These are phyloP conservation scores for Phytophthora pini DNA, from an alignment of 352 stramenopile genomes.

Conservation along the genomic window DNA sequence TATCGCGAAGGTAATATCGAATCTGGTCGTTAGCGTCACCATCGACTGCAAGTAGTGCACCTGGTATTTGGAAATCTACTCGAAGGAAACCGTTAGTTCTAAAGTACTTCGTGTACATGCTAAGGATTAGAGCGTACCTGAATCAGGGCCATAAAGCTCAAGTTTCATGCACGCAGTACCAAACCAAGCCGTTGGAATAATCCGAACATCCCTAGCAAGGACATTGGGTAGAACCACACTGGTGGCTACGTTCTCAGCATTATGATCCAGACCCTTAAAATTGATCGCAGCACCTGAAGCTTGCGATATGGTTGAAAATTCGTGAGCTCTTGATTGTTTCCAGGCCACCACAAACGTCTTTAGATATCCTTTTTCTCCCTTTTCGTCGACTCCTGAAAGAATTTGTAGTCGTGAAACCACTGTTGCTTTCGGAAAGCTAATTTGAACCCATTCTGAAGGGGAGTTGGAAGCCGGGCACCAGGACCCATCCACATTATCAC, in stretches of 20 bases:
- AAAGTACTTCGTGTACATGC: not conserved
- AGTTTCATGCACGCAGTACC: slow-evolving; percentile 47
- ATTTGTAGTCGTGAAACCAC: slow-evolving; percentile 46
- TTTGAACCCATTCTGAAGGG: slow-evolving; percentile 49
- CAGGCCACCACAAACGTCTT: slow-evolving; percentile 23
- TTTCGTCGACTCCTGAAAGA: slow-evolving; percentile 28
- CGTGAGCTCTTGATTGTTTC: slow-evolving; percentile 6
- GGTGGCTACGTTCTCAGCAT: not conserved
- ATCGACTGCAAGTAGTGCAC: slow-evolving; percentile 16
- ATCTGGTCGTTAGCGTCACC: slow-evolving; percentile 22
- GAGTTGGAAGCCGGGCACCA: slow-evolving; percentile 47
- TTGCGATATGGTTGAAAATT: slow-evolving; percentile 10
- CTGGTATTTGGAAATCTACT: slow-evolving; percentile 24
- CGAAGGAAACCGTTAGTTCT: slow-evolving; percentile 1
- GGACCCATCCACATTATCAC: slow-evolving; percentile 19
- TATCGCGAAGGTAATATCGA: slow-evolving; percentile 22
- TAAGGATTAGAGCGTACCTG: slow-evolving; percentile 30
- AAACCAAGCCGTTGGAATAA: slow-evolving; percentile 50
- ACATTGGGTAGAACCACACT: slow-evolving; percentile 39
- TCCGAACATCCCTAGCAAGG: slow-evolving; percentile 41
- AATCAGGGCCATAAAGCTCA: slow-evolving; percentile 52
- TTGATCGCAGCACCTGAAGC: not conserved
- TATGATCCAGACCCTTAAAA: not conserved
- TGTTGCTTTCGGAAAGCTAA: slow-evolving; percentile 49
- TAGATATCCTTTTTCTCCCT: slow-evolving; percentile 22